Percentiles rank a stretch among this genome's conserved stretches.
phyloP scores from a whole-genome alignment of 257 asterid species.

The Scutellaria minor region DNA sequence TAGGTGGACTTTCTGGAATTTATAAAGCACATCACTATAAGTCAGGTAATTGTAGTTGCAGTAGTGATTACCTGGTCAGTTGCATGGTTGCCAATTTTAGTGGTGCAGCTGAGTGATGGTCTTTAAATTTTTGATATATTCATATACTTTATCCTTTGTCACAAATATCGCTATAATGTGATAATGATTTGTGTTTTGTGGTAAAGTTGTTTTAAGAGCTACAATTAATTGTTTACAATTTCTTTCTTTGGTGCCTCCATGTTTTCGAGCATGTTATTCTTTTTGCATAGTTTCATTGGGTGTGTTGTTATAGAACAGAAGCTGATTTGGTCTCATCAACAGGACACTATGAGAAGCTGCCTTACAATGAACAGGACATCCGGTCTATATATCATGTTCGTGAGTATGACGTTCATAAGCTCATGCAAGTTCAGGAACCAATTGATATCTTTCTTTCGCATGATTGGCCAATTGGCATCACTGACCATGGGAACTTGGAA shows the following conservation, averaged over 20 bases:
- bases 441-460: constrained; percentile 92
- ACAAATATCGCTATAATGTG: not conserved
- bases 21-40: constrained; percentile 69
- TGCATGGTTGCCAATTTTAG: not conserved
- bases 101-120: constrained; percentile 3
- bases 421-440: constrained; percentile 93
- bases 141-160: not conserved
- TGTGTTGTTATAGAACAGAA: constrained; percentile 16
- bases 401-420: constrained; percentile 89
- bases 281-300: constrained; percentile 27
- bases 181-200: not conserved
- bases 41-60: constrained; percentile 51
- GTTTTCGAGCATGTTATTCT: not conserved
- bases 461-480: constrained; percentile 95
- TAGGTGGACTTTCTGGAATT: constrained; percentile 95
- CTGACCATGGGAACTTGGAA: constrained; percentile 68
- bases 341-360: constrained; percentile 91
- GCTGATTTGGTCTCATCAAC: constrained; percentile 43
- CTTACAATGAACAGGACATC: constrained; percentile 75
- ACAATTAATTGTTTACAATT: not conserved
- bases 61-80: constrained; percentile 4
- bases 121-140: constrained; percentile 1
- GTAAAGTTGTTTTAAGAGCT: not conserved
- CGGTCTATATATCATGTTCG: constrained; percentile 95
- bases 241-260: not conserved